Evolutionary conservation across 2,329 filamentous ascomycete species (phyloP).

Genomic region (Hypoxylon sp.): DNA sequence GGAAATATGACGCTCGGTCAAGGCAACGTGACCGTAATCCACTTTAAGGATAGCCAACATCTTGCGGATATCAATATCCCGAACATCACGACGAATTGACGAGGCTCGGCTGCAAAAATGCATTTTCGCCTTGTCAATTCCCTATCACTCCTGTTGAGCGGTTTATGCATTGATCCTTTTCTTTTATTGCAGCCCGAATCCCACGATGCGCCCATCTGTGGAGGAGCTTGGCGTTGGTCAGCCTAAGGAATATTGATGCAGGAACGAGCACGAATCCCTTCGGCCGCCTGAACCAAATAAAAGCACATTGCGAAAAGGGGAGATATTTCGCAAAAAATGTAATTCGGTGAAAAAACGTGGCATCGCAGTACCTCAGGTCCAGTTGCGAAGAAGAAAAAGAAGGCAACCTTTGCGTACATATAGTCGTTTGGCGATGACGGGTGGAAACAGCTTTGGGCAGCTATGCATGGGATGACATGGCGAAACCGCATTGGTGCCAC

Average conservation of each 20-base stretch:
- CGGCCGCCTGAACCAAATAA: conserved; percentile 20
- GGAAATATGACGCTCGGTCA: conserved; percentile 30
- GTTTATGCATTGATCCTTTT: conserved; percentile 25
- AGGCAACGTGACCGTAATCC: conserved; percentile 35
- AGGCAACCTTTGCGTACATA: conserved; percentile 44
- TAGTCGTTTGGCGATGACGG: conserved; percentile 37
- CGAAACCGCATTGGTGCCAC: conserved; percentile 39
- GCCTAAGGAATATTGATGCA: conserved; percentile 31
- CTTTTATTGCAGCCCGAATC: conserved; percentile 30
- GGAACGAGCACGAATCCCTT: conserved; percentile 34
- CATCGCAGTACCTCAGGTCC: conserved; percentile 33
- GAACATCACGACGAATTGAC: conserved; percentile 19
- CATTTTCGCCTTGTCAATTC: conserved; percentile 19
- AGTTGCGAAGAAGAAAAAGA: conserved; percentile 39
- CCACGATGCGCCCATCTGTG: conserved; percentile 26
- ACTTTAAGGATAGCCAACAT: conserved; percentile 29
- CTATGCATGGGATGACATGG: conserved; percentile 43
- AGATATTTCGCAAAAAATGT: conserved; percentile 22
- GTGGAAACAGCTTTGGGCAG: conserved; percentile 42
- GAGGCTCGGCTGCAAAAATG: conserved; percentile 31
- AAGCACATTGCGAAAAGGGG: conserved; percentile 13
- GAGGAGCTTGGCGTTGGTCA: conserved; percentile 32
- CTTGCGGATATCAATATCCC: conserved; percentile 24
- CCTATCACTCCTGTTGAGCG: conserved; percentile 18
- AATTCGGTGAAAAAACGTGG: conserved; percentile 37